Conservation (phyloP, 768 basidiomycete genomes). For the Russula dissimulans region DNA sequence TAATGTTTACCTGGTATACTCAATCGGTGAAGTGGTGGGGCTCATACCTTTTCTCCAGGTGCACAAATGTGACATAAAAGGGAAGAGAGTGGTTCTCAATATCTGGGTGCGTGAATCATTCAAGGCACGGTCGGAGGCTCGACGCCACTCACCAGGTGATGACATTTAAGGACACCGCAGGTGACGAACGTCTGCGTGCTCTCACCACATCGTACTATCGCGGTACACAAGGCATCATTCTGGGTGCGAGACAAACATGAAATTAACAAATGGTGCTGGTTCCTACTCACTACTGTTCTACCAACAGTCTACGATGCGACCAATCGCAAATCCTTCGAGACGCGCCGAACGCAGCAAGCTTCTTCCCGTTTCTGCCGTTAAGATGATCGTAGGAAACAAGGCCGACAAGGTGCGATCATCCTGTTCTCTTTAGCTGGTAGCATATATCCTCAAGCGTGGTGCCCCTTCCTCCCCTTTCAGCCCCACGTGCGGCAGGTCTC, state of each 20-base stretch:
- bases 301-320: slow-evolving; percentile 85
- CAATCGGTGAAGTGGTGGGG: neutral
- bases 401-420: slow-evolving; percentile 63
- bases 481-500: slow-evolving; percentile 84
- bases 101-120: slow-evolving; percentile 68
- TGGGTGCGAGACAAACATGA: slow-evolving; percentile 35
- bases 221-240: slow-evolving; percentile 72
- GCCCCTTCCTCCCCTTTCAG: slow-evolving; percentile 28
- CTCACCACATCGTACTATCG: slow-evolving; percentile 93
- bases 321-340: slow-evolving; percentile 84
- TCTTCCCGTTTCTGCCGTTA: slow-evolving; percentile 71
- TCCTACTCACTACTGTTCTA: too few species aligned
- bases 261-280: too few species aligned
- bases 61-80: slow-evolving; percentile 77
- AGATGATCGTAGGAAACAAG: slow-evolving; percentile 93
- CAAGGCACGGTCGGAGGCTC: neutral
- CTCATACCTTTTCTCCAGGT: slow-evolving; percentile 36
- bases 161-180: slow-evolving; percentile 73
- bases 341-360: slow-evolving; percentile 86
- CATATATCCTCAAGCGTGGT: too few species aligned
- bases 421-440: neutral
- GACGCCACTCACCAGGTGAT: neutral
- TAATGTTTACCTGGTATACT: slow-evolving; percentile 25
- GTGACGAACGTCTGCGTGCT: slow-evolving; percentile 91
- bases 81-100: slow-evolving; percentile 80